These are phyloP conservation scores for Phascolomyces articulosus DNA, from an alignment of 371 early-diverging fungal genomes.

Conservation along the genomic window DNA sequence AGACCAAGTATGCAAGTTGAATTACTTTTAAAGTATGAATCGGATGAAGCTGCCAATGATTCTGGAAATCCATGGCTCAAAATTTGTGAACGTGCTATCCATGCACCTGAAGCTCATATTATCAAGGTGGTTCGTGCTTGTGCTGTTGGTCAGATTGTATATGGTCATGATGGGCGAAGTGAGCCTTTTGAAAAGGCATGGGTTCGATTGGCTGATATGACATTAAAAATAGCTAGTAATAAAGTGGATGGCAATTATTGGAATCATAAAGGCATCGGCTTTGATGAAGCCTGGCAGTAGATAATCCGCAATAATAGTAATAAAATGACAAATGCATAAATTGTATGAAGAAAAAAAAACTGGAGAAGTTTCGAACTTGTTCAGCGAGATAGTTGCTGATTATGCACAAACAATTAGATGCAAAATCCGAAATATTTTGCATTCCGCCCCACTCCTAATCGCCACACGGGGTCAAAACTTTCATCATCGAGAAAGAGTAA, in stretches of 20 bases:
- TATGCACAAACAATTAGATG: too few species aligned
- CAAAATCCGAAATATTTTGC: too few species aligned
- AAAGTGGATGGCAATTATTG: slow-evolving; percentile 19
- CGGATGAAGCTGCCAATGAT: slow-evolving; percentile 4
- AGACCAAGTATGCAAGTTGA: slow-evolving; percentile 45
- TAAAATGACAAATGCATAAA: not conserved
- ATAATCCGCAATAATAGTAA: not conserved
- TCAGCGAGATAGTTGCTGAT: too few species aligned
- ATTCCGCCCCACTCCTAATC: too few species aligned
- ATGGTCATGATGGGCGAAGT: slow-evolving; percentile 24
- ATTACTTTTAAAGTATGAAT: slow-evolving; percentile 33
- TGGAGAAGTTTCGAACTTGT: too few species aligned
- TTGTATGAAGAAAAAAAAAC: too few species aligned
- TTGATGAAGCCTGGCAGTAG: slow-evolving; percentile 33
- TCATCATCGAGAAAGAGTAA: too few species aligned
- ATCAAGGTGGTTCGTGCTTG: slow-evolving; percentile 55
- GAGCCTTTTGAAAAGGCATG: slow-evolving; percentile 19
- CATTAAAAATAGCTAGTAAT: slow-evolving; percentile 33
- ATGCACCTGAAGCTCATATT: slow-evolving; percentile 54
- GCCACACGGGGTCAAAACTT: too few species aligned
- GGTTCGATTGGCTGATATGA: slow-evolving; percentile 44
- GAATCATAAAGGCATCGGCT: slow-evolving; percentile 46
- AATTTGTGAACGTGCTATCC: slow-evolving; percentile 45
- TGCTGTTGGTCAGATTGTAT: slow-evolving; percentile 44
- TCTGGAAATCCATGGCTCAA: slow-evolving; percentile 49